These are phyloP conservation scores for Alternaria ventricosa DNA, from an alignment of 2,329 filamentous ascomycete genomes.

Conservation along the genomic window DNA sequence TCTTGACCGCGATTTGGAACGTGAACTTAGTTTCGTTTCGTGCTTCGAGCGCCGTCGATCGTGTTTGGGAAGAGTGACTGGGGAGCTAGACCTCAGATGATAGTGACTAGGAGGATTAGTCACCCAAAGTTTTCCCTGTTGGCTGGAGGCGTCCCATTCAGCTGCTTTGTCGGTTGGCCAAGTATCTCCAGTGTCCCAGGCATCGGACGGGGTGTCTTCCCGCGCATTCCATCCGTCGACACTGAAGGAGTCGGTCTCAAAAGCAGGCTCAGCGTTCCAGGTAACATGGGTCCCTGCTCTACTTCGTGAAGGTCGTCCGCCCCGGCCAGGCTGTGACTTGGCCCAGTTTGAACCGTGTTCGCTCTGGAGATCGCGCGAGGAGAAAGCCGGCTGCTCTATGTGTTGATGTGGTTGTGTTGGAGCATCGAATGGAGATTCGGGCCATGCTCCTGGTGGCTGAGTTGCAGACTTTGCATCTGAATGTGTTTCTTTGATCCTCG, in stretches of 20 bases:
- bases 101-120: neutral
- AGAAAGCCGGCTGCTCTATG: neutral
- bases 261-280: conserved; percentile 16
- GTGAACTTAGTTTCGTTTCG: neutral
- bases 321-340: conserved; percentile 5
- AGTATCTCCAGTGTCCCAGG: conserved; percentile 28
- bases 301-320: conserved; percentile 1
- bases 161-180: conserved; percentile 13
- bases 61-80: neutral
- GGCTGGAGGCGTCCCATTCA: neutral
- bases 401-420: neutral
- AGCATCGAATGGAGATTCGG: conserved; percentile 16
- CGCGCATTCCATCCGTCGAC: conserved; percentile 16
- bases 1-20: conserved; percentile 5
- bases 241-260: conserved; percentile 14
- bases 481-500: neutral
- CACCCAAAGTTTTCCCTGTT: neutral
- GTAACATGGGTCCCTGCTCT: conserved; percentile 12
- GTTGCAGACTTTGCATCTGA: conserved; percentile 4
- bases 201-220: conserved; percentile 17
- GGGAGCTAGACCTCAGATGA: neutral
- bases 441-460: conserved; percentile 36
- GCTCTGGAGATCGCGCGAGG: neutral
- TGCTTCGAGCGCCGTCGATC: neutral
- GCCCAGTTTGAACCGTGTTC: conserved; percentile 6